phyloP scores from a whole-genome alignment of 78 protist genomes.

The Neovahlkampfia damariscottae region DNA sequence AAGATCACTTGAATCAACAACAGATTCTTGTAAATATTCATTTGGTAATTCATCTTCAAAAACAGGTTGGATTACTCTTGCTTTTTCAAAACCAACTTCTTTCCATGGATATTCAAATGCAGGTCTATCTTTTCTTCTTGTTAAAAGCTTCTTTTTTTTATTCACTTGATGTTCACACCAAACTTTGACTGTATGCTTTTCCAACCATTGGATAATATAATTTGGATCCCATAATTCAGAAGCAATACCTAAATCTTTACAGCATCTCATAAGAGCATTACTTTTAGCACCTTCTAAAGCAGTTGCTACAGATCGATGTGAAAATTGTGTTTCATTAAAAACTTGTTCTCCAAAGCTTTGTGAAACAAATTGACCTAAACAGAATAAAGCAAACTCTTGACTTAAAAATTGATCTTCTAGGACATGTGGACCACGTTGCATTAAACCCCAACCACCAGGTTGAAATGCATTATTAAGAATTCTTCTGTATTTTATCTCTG shows the following conservation, averaged over 20 bases:
- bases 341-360: slow-evolving; percentile 45
- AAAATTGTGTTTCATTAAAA: background rate
- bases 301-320: slow-evolving; percentile 25
- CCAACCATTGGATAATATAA: slow-evolving; percentile 40
- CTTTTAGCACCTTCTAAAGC: slow-evolving; percentile 46
- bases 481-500: slow-evolving; percentile 55
- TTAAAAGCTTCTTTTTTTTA: slow-evolving; percentile 25
- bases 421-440: slow-evolving; percentile 38
- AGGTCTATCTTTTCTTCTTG: slow-evolving; percentile 11
- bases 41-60: too few species aligned
- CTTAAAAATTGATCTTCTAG: slow-evolving; percentile 7
- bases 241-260: slow-evolving; percentile 59
- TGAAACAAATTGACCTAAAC: slow-evolving; percentile 35
- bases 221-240: slow-evolving; percentile 43
- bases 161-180: slow-evolving; percentile 19
- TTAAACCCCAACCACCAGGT: slow-evolving; percentile 64
- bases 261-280: slow-evolving; percentile 49
- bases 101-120: background rate
- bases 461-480: slow-evolving; percentile 43
- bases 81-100: too few species aligned
- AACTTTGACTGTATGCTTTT: slow-evolving; percentile 18
- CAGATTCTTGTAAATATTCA: too few species aligned
- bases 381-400: slow-evolving; percentile 46
- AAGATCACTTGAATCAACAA: too few species aligned
- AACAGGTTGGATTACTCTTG: too few species aligned